phyloP scores from a whole-genome alignment of 768 basidiomycete genomes.

The Asterophora lycoperdoides region DNA sequence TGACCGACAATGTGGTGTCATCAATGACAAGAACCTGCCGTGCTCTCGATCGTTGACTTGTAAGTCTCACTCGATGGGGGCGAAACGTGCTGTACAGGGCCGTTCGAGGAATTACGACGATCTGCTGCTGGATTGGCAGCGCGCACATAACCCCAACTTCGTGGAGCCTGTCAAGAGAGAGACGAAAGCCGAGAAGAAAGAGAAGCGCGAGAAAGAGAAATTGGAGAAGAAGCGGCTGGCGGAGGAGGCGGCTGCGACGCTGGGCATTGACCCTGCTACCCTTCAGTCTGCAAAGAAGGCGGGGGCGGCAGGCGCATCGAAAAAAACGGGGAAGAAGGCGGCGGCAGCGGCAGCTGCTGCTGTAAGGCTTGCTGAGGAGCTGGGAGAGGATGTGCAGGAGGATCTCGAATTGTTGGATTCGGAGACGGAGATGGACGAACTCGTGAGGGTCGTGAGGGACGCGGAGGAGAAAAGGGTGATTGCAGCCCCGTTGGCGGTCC shows the following conservation, averaged over 20 bases:
- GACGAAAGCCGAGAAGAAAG: slow-evolving; percentile 84
- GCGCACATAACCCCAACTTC: slow-evolving; percentile 81
- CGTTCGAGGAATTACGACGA: slow-evolving; percentile 83
- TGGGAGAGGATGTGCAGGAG: slow-evolving; percentile 59
- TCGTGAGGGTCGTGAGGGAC: slow-evolving; percentile 56
- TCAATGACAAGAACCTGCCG: slow-evolving; percentile 89
- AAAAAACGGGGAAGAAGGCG: slow-evolving; percentile 65
- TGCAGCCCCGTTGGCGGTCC: slow-evolving; percentile 64
- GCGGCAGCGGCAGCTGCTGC: slow-evolving; percentile 48
- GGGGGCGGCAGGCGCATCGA: slow-evolving; percentile 35
- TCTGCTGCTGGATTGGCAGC: slow-evolving; percentile 88
- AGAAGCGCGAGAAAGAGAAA: slow-evolving; percentile 76
- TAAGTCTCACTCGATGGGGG: slow-evolving; percentile 97
- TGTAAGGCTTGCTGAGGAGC: slow-evolving; percentile 42
- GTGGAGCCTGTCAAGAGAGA: slow-evolving; percentile 85
- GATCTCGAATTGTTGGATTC: slow-evolving; percentile 80
- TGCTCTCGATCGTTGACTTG: slow-evolving; percentile 96
- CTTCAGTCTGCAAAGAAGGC: slow-evolving; percentile 37
- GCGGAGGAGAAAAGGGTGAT: slow-evolving; percentile 56
- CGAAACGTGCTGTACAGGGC: slow-evolving; percentile 87
- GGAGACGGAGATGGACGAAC: slow-evolving; percentile 76
- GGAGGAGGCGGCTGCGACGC: slow-evolving; percentile 63
- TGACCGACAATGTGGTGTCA: slow-evolving; percentile 93
- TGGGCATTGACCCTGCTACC: slow-evolving; percentile 48
- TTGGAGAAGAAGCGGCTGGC: slow-evolving; percentile 76